These are phyloP conservation scores for Dothistroma pini DNA, from an alignment of 2,329 filamentous ascomycete species.

Conservation along the genomic window DNA sequence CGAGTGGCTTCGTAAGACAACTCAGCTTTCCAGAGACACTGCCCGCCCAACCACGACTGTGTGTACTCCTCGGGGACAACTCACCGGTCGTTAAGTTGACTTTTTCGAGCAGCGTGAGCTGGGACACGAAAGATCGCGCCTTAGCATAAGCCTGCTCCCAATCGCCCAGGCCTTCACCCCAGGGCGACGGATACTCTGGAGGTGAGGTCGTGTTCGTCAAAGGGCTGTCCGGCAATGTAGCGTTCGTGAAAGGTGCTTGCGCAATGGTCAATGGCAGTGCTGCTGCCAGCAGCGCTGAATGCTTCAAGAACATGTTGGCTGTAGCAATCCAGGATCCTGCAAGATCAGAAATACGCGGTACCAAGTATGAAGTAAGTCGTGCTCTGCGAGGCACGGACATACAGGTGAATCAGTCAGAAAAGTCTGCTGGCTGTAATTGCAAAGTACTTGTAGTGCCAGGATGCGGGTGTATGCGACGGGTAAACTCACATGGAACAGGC, in stretches of 20 bases:
- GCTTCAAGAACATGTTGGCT: conserved; percentile 24
- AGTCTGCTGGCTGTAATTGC: neutral
- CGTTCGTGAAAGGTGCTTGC: conserved; percentile 2
- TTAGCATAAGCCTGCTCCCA: conserved; percentile 75
- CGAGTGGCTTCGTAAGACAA: too few species aligned
- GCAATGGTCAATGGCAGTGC: conserved; percentile 31
- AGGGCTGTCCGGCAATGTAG: neutral
- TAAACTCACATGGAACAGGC: neutral
- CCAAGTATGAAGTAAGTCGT: neutral
- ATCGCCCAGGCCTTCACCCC: conserved; percentile 69
- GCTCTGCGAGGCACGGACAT: neutral
- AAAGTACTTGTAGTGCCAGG: neutral
- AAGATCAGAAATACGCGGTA: neutral
- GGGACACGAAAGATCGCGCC: conserved; percentile 74
- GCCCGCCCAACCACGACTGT: too few species aligned
- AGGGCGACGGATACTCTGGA: conserved; percentile 81
- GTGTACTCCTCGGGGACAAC: too few species aligned
- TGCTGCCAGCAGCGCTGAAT: conserved; percentile 28
- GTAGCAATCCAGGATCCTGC: neutral
- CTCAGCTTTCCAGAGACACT: too few species aligned
- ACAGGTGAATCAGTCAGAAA: neutral
- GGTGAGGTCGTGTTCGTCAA: conserved; percentile 44
- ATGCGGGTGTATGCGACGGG: neutral
- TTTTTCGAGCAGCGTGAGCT: conserved; percentile 81
- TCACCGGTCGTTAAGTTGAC: conserved; percentile 87